Base-by-base conservation (phyloP, 805 yeast genomes). In the Wickerhamomyces queroliae region DNA sequence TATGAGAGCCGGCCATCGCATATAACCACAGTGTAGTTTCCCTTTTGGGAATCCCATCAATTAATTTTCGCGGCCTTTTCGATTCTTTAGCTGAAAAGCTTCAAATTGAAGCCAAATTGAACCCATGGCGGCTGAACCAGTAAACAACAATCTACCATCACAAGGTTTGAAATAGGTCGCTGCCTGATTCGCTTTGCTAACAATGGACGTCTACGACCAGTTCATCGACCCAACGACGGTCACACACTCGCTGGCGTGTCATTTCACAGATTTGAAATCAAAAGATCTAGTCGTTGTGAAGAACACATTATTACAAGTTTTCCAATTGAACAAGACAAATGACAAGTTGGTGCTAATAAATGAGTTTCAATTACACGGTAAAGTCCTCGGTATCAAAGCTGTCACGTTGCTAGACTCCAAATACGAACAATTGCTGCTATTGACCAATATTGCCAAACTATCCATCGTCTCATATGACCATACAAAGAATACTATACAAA, bases 131-230 rank as follows among this genome's bases (percentile, higher is more conserved):
- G n/a, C n/a, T 12, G 12, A 9, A 23, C 9, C 26, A 23, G 12
- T 23, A 9, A 23, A 9, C 26, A 23, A 23, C 26, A 23, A 23
- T 9, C 9, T 23, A 9, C 12, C 12, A 9, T 12, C 12, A 9
- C 12, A 9, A 9, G 9, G 9, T 12, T 23, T 23, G 12, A 23
- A 12, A 9, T 23, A 23, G 26, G 12, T 9, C 9, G 30, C n/a
- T 11, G 30, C 30, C 16, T 9, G 30, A 27, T n/a, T 27, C 11
- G 12, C 18, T 13, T 9, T 23, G 4, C 19, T 1, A 11, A 32
- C 17, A 18, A 88, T 88, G 96, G 87, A 87, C 52, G 82, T 83
- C 13, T 85, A 83, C 59, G 78, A 82, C 47, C 88, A 84, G 57
- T 69, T 88, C 48, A 69, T 84, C 35, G 83, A 77, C 48, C 95